Percentiles rank a stretch among this genome's conserved stretches.
These are phyloP conservation scores for Posidonia australis DNA, from an alignment of 106 monocot genomes.

Conservation along the genomic window DNA sequence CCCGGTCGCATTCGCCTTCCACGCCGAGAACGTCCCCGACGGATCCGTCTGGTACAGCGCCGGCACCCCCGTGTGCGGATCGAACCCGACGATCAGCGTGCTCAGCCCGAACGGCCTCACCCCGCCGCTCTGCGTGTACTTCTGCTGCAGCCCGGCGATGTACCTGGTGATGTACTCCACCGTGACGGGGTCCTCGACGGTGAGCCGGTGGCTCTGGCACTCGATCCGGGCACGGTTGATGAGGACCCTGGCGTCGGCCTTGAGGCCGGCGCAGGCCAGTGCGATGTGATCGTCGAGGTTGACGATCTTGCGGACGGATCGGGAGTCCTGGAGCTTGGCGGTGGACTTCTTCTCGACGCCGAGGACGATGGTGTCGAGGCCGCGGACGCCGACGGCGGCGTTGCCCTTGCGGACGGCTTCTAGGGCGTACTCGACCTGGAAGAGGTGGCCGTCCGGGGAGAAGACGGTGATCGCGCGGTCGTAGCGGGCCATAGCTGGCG, in stretches of 20 bases:
- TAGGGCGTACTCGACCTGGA: conserved; percentile 95
- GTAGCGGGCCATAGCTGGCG: conserved; percentile 71
- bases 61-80: conserved; percentile 55
- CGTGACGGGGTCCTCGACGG: conserved; percentile 76
- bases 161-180: conserved; percentile 93
- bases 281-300: conserved; percentile 84
- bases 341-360: conserved; percentile 97
- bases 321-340: conserved; percentile 89
- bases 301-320: conserved; percentile 78
- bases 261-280: conserved; percentile 84
- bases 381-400: conserved; percentile 94
- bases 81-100: conserved; percentile 85
- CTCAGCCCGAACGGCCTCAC: conserved; percentile 91
- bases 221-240: conserved; percentile 88
- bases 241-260: conserved; percentile 87
- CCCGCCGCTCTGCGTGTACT: conserved; percentile 94
- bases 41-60: conserved; percentile 94
- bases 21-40: conserved; percentile 84
- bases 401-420: conserved; percentile 97
- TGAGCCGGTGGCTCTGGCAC: conserved; percentile 91
- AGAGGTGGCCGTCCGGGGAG: conserved; percentile 96
- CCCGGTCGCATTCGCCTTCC: conserved; percentile 98
- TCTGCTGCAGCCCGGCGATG: conserved; percentile 93
- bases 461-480: conserved; percentile 98
- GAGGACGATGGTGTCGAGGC: conserved; percentile 87